Evolutionary conservation across 805 yeast genomes (phyloP).

Genomic region (Metschnikowia similis): DNA sequence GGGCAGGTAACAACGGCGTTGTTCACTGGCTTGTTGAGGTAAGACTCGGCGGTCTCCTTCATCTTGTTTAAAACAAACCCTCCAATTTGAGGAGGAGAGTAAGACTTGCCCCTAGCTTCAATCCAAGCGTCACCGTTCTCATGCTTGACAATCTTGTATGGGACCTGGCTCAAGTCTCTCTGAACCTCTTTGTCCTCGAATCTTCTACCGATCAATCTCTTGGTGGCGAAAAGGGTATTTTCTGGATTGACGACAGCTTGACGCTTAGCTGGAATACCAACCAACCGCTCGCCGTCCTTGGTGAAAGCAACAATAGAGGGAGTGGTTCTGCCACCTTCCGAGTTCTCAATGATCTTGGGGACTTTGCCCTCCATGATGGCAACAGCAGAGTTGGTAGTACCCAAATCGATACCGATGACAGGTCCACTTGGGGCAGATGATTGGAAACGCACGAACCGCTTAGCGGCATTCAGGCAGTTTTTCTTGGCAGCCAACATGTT

Average conservation of each 20-base stretch:
- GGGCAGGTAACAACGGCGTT: constrained; percentile 92
- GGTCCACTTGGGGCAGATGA: constrained; percentile 35
- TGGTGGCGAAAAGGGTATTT: constrained; percentile 91
- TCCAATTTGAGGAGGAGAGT: constrained; percentile 95
- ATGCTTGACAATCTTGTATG: constrained; percentile 88
- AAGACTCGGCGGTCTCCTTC: constrained; percentile 97
- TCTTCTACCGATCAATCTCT: constrained; percentile 91
- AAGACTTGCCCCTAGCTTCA: constrained; percentile 79
- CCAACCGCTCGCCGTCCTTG: constrained; percentile 75
- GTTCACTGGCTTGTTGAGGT: constrained; percentile 80
- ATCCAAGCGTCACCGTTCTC: constrained; percentile 95
- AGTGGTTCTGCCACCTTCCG: constrained; percentile 63
- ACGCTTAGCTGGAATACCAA: constrained; percentile 93
- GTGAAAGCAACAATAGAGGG: constrained; percentile 96
- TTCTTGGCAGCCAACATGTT: constrained; percentile 43
- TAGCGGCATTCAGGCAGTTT: constrained; percentile 33
- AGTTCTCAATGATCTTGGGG: constrained; percentile 76
- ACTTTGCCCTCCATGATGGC: constrained; percentile 76
- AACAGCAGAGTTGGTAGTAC: constrained; percentile 88
- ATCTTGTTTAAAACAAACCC: constrained; percentile 90
- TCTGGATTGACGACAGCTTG: constrained; percentile 94
- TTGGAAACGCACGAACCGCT: constrained; percentile 27
- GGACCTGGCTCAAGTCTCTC: constrained; percentile 81
- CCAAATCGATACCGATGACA: constrained; percentile 82
- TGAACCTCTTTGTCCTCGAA: constrained; percentile 87